Conservation (phyloP, 345 rosid genomes). For the Balakata baccata region DNA sequence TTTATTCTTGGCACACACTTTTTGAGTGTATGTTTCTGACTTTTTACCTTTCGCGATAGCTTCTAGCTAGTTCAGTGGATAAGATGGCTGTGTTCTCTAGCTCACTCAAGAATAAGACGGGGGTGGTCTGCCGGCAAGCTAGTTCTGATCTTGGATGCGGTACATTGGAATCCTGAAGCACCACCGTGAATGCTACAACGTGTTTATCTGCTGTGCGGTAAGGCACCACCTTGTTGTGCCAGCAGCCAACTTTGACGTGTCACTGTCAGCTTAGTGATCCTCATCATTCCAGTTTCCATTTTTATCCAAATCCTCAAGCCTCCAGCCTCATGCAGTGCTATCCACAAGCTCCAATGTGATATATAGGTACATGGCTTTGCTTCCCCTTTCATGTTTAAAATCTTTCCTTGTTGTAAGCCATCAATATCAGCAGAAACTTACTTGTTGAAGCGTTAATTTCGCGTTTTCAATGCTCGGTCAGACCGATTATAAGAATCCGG, state of each 20-base stretch:
- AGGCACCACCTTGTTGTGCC: background rate
- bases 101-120: background rate
- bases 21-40: too few species aligned
- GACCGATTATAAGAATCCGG: too few species aligned
- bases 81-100: background rate
- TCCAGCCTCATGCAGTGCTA: background rate
- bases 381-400: too few species aligned
- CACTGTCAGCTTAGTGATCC: background rate
- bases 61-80: too few species aligned
- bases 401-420: background rate
- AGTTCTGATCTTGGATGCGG: background rate
- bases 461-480: too few species aligned
- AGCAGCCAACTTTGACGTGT: background rate
- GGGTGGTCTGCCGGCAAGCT: background rate
- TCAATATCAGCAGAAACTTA: too few species aligned
- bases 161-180: conserved; percentile 2
- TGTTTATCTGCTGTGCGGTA: background rate
- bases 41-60: too few species aligned
- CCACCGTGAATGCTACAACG: background rate
- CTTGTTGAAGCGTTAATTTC: too few species aligned
- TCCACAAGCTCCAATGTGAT: background rate
- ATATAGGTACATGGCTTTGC: background rate
- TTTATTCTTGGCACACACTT: background rate
- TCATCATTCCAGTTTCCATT: background rate
- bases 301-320: background rate